Conservation (phyloP, 306 rosid species). For the Fragaria ananassa region DNA sequence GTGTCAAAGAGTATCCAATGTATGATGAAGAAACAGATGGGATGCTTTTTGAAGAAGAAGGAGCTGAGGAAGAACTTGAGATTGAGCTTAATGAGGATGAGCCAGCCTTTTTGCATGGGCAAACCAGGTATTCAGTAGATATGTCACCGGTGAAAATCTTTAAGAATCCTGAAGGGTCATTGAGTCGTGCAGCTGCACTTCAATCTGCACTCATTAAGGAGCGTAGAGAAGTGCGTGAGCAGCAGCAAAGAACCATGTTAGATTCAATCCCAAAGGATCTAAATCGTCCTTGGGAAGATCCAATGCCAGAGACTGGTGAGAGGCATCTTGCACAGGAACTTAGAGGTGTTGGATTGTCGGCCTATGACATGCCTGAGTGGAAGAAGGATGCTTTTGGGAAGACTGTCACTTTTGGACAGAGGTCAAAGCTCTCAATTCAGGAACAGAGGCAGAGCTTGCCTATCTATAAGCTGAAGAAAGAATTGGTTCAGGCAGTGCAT, state of each 20-base stretch:
- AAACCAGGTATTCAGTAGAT: constrained; percentile 72
- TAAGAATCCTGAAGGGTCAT: constrained; percentile 86
- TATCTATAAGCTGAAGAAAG: constrained; percentile 80
- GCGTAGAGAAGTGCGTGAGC: constrained; percentile 89
- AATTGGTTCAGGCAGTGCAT: constrained; percentile 78
- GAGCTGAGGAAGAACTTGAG: constrained; percentile 87
- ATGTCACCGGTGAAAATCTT: constrained; percentile 94
- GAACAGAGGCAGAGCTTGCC: constrained; percentile 88
- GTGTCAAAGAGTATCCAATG: constrained; percentile 66
- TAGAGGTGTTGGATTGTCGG: constrained; percentile 86
- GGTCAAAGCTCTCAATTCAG: constrained; percentile 84
- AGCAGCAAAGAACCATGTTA: constrained; percentile 81
- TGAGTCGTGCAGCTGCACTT: constrained; percentile 87
- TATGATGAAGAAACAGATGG: constrained; percentile 91
- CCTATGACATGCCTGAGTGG: constrained; percentile 91
- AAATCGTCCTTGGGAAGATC: constrained; percentile 96
- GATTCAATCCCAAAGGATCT: constrained; percentile 93
- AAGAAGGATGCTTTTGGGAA: constrained; percentile 93
- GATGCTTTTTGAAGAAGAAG: constrained; percentile 67
- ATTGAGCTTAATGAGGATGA: constrained; percentile 88
- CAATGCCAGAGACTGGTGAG: constrained; percentile 88
- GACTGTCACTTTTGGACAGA: constrained; percentile 75
- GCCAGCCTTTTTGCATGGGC: constrained; percentile 83
- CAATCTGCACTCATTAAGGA: constrained; percentile 91
- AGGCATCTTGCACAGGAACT: constrained; percentile 92